These are phyloP conservation scores for Aspergillus pseudoviridinutans DNA, from an alignment of 2,329 filamentous ascomycete species.

Conservation along the genomic window DNA sequence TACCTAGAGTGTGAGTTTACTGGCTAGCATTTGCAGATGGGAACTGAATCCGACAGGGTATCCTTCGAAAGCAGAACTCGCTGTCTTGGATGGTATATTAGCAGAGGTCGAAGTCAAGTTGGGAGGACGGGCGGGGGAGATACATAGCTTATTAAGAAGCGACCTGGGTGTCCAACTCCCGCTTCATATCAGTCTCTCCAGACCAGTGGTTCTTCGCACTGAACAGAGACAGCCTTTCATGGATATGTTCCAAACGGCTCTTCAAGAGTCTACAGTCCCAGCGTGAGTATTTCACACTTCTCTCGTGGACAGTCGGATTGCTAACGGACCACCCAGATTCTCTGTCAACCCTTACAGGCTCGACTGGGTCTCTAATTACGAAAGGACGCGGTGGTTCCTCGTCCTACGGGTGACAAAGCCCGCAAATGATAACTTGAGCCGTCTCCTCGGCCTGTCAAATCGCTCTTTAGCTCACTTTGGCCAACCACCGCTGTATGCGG, in stretches of 20 bases:
- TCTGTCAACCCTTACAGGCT: slow-evolving; percentile 44
- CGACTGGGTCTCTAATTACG: slow-evolving; percentile 64
- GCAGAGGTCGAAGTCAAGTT: slow-evolving; percentile 31
- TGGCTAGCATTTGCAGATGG: not conserved
- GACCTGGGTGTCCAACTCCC: slow-evolving; percentile 74
- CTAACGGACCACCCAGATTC: slow-evolving; percentile 42
- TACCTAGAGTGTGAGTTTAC: slow-evolving; percentile 82
- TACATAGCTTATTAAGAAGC: slow-evolving; percentile 69
- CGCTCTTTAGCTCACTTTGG: slow-evolving; percentile 53
- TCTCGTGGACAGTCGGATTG: not conserved
- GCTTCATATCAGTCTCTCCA: slow-evolving; percentile 86
- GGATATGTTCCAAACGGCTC: slow-evolving; percentile 45
- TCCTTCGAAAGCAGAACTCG: slow-evolving; percentile 35
- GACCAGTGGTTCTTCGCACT: slow-evolving; percentile 70
- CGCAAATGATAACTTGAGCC: slow-evolving; percentile 53
- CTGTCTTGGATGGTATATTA: slow-evolving; percentile 28
- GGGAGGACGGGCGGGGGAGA: slow-evolving; percentile 37
- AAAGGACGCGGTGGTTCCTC: slow-evolving; percentile 74
- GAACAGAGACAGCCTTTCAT: slow-evolving; percentile 69
- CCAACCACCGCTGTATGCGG: slow-evolving; percentile 67
- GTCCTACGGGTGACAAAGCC: slow-evolving; percentile 61
- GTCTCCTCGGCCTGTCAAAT: slow-evolving; percentile 67
- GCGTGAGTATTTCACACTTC: slow-evolving; percentile 36
- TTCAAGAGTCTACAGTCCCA: slow-evolving; percentile 42
- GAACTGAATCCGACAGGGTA: slow-evolving; percentile 33